phyloP scores from a whole-genome alignment of 129 eudicot species.

The Cynara cardunculus region DNA sequence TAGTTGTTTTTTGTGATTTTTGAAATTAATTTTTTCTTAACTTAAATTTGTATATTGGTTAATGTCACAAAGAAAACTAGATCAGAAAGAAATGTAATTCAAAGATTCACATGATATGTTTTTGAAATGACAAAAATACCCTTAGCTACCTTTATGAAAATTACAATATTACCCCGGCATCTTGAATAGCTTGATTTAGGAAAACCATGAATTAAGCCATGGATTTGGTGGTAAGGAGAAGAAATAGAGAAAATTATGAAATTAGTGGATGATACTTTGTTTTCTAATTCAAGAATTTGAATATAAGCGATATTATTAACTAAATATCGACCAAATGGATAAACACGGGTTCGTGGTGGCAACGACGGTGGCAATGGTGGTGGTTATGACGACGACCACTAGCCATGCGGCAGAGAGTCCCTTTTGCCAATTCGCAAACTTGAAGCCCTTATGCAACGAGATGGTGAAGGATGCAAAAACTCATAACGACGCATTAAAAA shows the following conservation, averaged over 20 bases:
- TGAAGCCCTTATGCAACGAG: slow-evolving; percentile 27
- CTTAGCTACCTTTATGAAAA: background rate
- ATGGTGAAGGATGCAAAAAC: slow-evolving; percentile 27
- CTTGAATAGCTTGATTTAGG: background rate
- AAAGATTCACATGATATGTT: background rate
- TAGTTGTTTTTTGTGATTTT: background rate
- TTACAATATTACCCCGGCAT: background rate
- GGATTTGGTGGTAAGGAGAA: slow-evolving; percentile 19
- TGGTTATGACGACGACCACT: slow-evolving; percentile 17
- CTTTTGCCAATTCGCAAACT: slow-evolving; percentile 32
- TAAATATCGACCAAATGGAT: slow-evolving; percentile 7
- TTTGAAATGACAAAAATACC: background rate
- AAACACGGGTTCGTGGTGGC: background rate
- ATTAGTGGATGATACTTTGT: slow-evolving; percentile 13
- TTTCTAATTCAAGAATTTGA: slow-evolving; percentile 12
- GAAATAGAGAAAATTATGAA: slow-evolving; percentile 17
- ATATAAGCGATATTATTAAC: slow-evolving; percentile 2
- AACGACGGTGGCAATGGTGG: slow-evolving; percentile 10
- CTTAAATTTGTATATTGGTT: background rate
- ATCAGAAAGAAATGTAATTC: background rate
- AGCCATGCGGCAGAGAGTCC: slow-evolving; percentile 13
- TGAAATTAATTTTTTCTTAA: background rate
- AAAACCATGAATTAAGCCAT: slow-evolving; percentile 3
- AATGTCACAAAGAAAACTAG: background rate
- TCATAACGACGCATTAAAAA: slow-evolving; percentile 27